These are phyloP conservation scores for Fraxinus angustifolia DNA, from an alignment of 305 asterid genomes.

Conservation along the genomic window DNA sequence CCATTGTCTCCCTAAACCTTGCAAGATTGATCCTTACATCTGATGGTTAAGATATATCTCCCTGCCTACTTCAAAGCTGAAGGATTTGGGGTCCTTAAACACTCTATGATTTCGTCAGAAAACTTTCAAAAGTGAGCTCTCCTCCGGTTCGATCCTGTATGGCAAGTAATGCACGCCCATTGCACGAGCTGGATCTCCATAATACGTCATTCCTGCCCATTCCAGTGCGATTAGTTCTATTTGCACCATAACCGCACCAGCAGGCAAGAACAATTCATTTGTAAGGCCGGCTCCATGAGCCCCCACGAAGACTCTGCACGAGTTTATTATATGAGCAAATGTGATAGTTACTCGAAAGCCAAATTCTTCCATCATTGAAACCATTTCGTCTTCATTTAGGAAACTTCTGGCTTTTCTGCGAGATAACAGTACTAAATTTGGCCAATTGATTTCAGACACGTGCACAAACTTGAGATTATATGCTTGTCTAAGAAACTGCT, in stretches of 20 bases:
- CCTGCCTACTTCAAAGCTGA: conserved; percentile 15
- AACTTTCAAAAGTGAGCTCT: background rate
- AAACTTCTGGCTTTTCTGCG: conserved; percentile 14
- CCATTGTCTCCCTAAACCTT: conserved; percentile 20
- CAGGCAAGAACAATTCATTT: conserved; percentile 25
- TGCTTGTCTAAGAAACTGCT: conserved; percentile 16
- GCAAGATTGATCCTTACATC: conserved; percentile 16
- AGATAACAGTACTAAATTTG: conserved; percentile 14
- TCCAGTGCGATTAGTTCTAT: conserved; percentile 15
- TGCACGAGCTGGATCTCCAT: conserved; percentile 16
- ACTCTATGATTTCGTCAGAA: conserved; percentile 14
- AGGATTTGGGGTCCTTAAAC: conserved; percentile 16
- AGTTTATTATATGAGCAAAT: conserved; percentile 17
- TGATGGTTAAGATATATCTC: conserved; percentile 18
- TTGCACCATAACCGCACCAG: conserved; percentile 24
- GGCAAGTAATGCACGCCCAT: conserved; percentile 21
- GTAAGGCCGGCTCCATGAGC: conserved; percentile 29
- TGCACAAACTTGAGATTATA: conserved; percentile 5
- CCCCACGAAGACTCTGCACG: conserved; percentile 20
- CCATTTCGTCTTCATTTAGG: conserved; percentile 21
- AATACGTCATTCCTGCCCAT: conserved; percentile 15
- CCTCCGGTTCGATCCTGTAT: conserved; percentile 25
- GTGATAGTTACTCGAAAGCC: conserved; percentile 23
- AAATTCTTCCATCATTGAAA: conserved; percentile 16
- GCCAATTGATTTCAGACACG: conserved; percentile 9